Conservation (phyloP, 2,329 filamentous ascomycete genomes). For the Paraconiothyrium sp. region DNA sequence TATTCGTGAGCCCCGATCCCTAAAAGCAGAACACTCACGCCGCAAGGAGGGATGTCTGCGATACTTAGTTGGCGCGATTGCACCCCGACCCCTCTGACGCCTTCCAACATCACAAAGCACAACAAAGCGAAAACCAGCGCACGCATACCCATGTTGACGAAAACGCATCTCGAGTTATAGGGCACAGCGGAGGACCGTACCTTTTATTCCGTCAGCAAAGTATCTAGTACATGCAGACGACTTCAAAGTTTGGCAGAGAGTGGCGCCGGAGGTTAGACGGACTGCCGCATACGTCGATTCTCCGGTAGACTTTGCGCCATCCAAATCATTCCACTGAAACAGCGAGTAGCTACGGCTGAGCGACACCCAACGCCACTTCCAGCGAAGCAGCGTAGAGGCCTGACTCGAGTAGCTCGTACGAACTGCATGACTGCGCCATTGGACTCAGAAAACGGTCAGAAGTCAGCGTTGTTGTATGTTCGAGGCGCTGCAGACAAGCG, state of each 20-base stretch:
- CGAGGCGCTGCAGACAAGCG: neutral
- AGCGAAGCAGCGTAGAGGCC: neutral
- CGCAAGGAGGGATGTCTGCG: slow-evolving; percentile 15
- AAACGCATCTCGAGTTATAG: neutral
- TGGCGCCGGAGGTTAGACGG: slow-evolving; percentile 1
- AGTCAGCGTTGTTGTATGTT: neutral
- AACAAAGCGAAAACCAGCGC: slow-evolving; percentile 5
- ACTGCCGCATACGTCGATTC: neutral
- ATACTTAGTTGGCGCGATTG: slow-evolving; percentile 6
- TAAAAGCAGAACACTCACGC: slow-evolving; percentile 3
- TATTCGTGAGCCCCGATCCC: neutral
- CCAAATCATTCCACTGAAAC: neutral
- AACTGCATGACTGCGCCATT: neutral
- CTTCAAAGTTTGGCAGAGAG: neutral
- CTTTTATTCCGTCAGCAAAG: neutral
- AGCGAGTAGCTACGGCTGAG: neutral
- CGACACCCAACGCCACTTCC: neutral
- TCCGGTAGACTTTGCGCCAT: neutral
- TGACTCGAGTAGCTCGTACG: neutral
- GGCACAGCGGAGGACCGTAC: neutral
- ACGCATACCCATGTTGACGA: slow-evolving; percentile 2
- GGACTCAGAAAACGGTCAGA: neutral
- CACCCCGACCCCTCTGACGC: neutral
- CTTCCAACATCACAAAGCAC: neutral
- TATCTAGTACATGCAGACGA: neutral